Evolutionary conservation across 2,329 filamentous ascomycete genomes (phyloP).

Genomic region (Aspergillus clavatus): DNA sequence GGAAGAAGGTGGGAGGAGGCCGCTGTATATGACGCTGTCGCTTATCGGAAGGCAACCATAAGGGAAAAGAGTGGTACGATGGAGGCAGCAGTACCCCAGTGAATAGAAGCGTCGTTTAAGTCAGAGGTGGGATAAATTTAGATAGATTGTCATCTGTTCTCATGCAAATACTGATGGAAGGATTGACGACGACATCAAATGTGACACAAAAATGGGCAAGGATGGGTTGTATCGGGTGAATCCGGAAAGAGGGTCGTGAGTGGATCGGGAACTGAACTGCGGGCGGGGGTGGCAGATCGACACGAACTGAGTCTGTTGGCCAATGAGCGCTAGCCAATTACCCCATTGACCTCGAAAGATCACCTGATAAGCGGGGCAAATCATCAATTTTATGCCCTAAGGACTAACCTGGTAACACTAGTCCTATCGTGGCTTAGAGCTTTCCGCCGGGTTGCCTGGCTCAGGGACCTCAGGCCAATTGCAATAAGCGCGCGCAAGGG

Average conservation of each 20-base stretch:
- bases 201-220: constrained; percentile 8
- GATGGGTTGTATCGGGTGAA: constrained; percentile 12
- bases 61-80: not conserved
- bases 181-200: constrained; percentile 4
- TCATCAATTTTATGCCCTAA: not conserved
- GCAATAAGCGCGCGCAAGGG: constrained; percentile 35
- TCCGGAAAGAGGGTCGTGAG: constrained; percentile 5
- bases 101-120: not conserved
- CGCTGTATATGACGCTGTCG: not conserved
- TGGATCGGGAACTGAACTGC: constrained; percentile 7
- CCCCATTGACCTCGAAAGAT: not conserved
- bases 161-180: not conserved
- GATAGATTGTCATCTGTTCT: not conserved
- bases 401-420: not conserved
- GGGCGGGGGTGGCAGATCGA: constrained; percentile 10
- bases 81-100: not conserved
- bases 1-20: not conserved
- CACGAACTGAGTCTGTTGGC: not conserved
- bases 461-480: constrained; percentile 16
- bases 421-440: constrained; percentile 8
- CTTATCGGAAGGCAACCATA: not conserved
- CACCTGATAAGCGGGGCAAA: not conserved
- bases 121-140: not conserved
- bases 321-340: not conserved
- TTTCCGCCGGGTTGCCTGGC: constrained; percentile 1